Conservation (phyloP, 495 filamentous ascomycete species). For the Lichina pygmaea region DNA sequence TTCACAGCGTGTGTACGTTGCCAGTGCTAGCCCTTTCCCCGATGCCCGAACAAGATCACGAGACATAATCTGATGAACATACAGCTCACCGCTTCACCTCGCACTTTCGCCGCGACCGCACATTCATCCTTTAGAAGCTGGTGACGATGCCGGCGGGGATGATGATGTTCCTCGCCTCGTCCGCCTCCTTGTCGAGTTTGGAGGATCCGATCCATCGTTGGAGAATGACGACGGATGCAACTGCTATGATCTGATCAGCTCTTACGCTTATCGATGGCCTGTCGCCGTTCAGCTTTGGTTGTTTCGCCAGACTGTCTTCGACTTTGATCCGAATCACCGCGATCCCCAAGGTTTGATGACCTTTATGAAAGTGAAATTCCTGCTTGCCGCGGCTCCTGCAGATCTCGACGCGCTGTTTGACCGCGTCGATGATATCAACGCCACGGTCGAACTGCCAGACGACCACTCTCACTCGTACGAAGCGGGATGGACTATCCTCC, state of each 20-base stretch:
- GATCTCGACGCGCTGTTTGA: not conserved
- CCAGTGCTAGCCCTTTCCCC: not conserved
- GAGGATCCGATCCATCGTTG: not conserved
- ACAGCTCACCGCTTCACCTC: not conserved
- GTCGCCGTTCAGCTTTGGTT: not conserved
- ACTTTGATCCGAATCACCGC: not conserved
- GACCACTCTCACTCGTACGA: not conserved
- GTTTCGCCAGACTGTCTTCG: not conserved
- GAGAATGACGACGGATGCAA: not conserved
- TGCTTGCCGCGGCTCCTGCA: not conserved
- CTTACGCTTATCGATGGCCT: not conserved
- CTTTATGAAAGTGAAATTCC: not conserved
- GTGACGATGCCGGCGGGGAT: too few relatives aligned
- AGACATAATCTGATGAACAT: not conserved
- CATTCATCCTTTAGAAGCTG: not conserved
- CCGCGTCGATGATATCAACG: not conserved
- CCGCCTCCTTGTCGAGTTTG: not conserved
- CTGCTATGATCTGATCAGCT: not conserved
- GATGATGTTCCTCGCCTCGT: not conserved
- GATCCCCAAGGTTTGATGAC: not conserved
- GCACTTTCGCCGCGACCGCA: not conserved
- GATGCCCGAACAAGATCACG: not conserved
- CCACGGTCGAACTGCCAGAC: not conserved
- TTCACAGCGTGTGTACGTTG: not conserved
- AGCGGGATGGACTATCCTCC: not conserved